A percentile compares a stretch with the other conserved stretches of the same genome.
These are phyloP conservation scores for Vigna unguiculata DNA, from an alignment of 306 rosid species.

Conservation along the genomic window DNA sequence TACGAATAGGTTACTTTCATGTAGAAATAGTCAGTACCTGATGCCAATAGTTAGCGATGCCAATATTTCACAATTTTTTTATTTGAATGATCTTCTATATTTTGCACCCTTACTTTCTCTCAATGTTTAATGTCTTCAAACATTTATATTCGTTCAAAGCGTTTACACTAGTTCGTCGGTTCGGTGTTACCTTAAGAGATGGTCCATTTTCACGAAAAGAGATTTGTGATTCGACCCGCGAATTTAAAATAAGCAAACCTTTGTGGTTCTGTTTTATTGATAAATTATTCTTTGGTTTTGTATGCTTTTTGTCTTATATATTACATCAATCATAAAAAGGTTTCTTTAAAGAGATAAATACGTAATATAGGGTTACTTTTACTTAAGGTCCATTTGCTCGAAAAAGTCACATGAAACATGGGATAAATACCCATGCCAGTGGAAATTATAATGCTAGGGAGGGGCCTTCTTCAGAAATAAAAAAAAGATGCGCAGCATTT, in stretches of 20 bases:
- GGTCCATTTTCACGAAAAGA: not conserved
- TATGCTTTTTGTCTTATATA: not conserved
- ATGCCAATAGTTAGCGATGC: conserved; percentile 11
- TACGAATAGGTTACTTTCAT: not conserved
- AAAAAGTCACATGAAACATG: not conserved
- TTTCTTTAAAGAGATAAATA: not conserved
- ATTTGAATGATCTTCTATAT: too few relatives aligned
- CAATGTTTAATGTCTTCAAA: not conserved
- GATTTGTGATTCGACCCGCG: not conserved
- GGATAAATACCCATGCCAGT: not conserved
- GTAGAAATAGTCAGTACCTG: not conserved
- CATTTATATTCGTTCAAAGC: not conserved
- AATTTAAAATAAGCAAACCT: not conserved
- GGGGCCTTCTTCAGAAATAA: not conserved
- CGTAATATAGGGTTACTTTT: not conserved
- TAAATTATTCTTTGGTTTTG: not conserved
- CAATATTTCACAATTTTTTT: too few relatives aligned
- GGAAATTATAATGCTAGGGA: not conserved
- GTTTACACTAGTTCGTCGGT: not conserved
- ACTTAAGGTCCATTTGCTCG: not conserved
- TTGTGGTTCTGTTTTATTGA: not conserved
- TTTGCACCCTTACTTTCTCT: too few relatives aligned
- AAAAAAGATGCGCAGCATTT: not conserved
- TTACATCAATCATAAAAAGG: not conserved
- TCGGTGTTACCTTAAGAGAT: not conserved